A percentile compares a stretch with the other conserved stretches of the same genome.
phyloP scores from a whole-genome alignment of 2,329 filamentous ascomycete species.

The Bertia moriformis region DNA sequence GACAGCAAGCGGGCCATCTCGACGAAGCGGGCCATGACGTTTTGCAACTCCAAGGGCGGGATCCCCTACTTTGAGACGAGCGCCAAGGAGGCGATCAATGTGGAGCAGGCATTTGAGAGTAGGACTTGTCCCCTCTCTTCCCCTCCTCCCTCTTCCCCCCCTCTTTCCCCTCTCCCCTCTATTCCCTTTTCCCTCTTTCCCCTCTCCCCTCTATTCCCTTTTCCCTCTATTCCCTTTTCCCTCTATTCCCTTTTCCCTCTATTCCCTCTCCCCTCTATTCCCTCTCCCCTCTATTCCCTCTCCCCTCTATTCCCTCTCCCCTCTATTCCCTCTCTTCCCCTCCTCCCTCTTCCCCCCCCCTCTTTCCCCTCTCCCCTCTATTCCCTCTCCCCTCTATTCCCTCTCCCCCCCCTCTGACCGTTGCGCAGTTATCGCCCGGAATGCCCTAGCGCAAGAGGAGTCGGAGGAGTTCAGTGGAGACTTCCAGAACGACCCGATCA shows the following conservation, averaged over 20 bases:
- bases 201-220: no score
- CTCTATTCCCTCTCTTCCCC: no score
- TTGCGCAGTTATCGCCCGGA: constrained; percentile 76
- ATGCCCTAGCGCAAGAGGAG: constrained; percentile 90
- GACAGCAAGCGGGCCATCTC: constrained; percentile 95
- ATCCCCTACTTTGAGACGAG: constrained; percentile 99
- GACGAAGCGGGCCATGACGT: constrained; percentile 88
- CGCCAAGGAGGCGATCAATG: constrained; percentile 96
- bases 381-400: no score
- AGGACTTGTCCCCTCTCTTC: constrained; percentile 9
- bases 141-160: not conserved
- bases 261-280: no score
- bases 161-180: no score
- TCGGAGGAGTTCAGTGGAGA: constrained; percentile 95
- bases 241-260: no score
- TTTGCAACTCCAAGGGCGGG: constrained; percentile 91
- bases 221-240: no score
- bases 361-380: no score
- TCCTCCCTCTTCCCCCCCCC: not conserved
- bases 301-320: no score
- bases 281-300: no score
- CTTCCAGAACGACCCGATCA: constrained; percentile 95
- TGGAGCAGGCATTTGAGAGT: constrained; percentile 69
- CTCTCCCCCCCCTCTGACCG: no score
- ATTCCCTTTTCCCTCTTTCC: no score